Percentiles rank a stretch among this genome's conserved stretches.
These are phyloP conservation scores for Bipolaris sorokiniana DNA, from an alignment of 2,329 filamentous ascomycete species.

Conservation along the genomic window DNA sequence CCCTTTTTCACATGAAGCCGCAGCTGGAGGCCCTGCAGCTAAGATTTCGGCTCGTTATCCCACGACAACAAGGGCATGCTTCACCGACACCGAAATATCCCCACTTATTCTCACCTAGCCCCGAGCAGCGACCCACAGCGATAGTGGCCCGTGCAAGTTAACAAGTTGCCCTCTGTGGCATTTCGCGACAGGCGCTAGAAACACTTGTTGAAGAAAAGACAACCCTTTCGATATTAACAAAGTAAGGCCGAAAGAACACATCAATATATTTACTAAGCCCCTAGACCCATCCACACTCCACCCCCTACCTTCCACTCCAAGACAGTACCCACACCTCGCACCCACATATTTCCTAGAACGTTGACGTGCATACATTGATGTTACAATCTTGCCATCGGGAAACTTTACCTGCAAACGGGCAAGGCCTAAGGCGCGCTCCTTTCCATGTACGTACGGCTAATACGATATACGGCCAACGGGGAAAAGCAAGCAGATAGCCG, in stretches of 20 bases:
- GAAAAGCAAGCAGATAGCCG: not conserved
- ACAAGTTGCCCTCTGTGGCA: not conserved
- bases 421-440: not conserved
- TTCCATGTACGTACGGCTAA: not conserved
- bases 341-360: not conserved
- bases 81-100: not conserved
- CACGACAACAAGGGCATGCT: not conserved
- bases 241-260: not conserved
- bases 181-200: not conserved
- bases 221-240: not conserved
- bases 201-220: not conserved
- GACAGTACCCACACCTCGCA: not conserved
- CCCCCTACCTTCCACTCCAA: not conserved
- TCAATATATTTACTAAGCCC: not conserved
- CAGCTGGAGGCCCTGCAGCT: not conserved
- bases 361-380: not conserved
- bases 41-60: not conserved
- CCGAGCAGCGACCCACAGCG: not conserved
- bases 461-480: not conserved
- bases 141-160: not conserved
- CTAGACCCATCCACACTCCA: not conserved
- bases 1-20: not conserved
- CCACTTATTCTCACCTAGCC: not conserved
- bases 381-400: not conserved
- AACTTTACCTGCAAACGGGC: not conserved